Evolutionary conservation across 331 rosid genomes (phyloP), one percentile per base, ranked within the genome.

Genomic region (Acacia concinna): DNA sequence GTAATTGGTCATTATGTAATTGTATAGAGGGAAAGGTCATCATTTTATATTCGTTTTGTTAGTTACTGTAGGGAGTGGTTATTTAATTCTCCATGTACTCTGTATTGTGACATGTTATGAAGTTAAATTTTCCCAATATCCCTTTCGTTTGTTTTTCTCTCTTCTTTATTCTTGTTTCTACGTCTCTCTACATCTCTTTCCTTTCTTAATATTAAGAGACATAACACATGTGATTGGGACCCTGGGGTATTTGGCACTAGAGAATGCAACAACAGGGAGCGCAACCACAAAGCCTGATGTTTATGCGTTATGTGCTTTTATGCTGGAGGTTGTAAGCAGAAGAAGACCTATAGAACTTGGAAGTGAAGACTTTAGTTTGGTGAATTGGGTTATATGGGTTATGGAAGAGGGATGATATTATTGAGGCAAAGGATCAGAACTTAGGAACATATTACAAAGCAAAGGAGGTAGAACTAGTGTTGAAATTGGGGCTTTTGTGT

Each of bases 201-300:
- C n/a, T n/a, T n/a, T n/a, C n/a, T n/a, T n/a, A n/a, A n/a, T n/a
- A n/a, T n/a, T n/a, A n/a, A n/a, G n/a, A n/a, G n/a, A n/a, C n/a
- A n/a, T n/a, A 2, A 81, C 87, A 4, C 80, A 83, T 57, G 75
- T 86, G 21, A 82, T 71, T 23, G 89, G 89, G 59, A 86, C 87
- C 8, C 30, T 86, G 2, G 89, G 89, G 0, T 86, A 86, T 32
- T 59, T 86, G 0, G 89, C 85, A 0, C 87, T 83, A 0, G 87
- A 86, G 38, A 83, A 76, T 7, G 77, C 83, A 5, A 77, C 79
- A 86, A 80, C 77, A 1, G 85, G 89, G 14, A 83, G 70, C 76
- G 85, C 81, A 15, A 80, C 35, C 3, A 32, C 4, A 32, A 32
- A 4, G 35, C 4, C 35, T 32, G 35, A 32, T 32, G 35, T 32